Conservation (phyloP, 345 rosid genomes). For the Atalantia buxifolia region DNA sequence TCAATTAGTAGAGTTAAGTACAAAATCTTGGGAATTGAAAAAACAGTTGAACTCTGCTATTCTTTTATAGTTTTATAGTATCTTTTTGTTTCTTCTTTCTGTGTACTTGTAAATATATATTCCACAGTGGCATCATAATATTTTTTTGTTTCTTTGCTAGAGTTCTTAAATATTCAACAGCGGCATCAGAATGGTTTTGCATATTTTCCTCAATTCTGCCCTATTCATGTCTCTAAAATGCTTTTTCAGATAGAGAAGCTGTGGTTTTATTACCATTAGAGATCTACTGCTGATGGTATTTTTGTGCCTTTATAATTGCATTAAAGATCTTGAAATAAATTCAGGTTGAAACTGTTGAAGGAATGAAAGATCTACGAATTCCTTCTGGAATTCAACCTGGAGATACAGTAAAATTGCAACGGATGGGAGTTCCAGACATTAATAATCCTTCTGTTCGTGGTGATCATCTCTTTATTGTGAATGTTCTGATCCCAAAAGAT, state of each 20-base stretch:
- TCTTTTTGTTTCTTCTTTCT: not conserved
- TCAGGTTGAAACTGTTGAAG: slow-evolving; percentile 92
- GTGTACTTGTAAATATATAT: not conserved
- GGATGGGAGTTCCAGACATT: slow-evolving; percentile 86
- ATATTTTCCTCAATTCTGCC: not conserved
- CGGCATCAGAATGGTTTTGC: not conserved
- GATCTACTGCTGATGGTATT: not conserved
- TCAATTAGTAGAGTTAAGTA: not conserved
- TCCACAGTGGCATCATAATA: not conserved
- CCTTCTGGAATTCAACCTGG: slow-evolving; percentile 90
- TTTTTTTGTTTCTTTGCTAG: not conserved
- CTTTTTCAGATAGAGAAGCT: not conserved
- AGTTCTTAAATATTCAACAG: no score
- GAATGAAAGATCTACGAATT: slow-evolving; percentile 64
- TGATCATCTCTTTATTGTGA: slow-evolving; percentile 75
- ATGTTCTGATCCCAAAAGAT: slow-evolving; percentile 67
- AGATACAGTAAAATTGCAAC: slow-evolving; percentile 50
- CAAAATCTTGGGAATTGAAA: not conserved
- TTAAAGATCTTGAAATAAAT: slow-evolving; percentile 14
- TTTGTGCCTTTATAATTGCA: not conserved
- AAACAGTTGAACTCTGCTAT: not conserved
- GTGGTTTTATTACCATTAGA: not conserved
- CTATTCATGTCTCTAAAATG: not conserved
- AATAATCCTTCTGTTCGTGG: slow-evolving; percentile 69
- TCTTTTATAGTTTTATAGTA: not conserved